Evolutionary conservation across 202 grass and related monocot genomes (phyloP).

Genomic region (Schoenoplectus tabernaemontani): DNA sequence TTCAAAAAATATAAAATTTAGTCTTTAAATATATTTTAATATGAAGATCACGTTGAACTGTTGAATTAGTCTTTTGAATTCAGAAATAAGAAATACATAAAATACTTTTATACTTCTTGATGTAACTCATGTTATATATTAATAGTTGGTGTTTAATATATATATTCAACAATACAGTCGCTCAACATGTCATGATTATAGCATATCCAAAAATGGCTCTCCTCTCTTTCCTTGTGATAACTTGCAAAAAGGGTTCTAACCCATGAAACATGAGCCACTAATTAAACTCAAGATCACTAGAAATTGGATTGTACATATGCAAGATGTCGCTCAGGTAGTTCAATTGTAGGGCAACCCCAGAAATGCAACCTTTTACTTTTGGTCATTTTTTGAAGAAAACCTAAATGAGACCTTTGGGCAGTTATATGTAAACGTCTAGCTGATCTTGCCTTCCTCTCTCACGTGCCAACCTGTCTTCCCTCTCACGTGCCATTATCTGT

Average conservation of each 20-base stretch:
- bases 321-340: background rate
- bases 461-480: constrained; percentile 18
- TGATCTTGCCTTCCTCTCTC: constrained; percentile 13
- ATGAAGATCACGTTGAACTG: no score
- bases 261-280: background rate
- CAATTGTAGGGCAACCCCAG: constrained; percentile 3
- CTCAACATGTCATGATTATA: background rate
- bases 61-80: no score
- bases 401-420: constrained; percentile 19
- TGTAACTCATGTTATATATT: no score
- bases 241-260: background rate
- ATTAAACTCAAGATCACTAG: background rate
- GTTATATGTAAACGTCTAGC: constrained; percentile 30
- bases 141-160: background rate
- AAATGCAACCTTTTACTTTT: constrained; percentile 8
- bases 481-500: constrained; percentile 21
- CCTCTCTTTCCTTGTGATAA: background rate
- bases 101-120: no score
- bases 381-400: constrained; percentile 14
- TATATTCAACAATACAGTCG: background rate
- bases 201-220: background rate
- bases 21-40: no score
- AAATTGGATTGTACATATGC: background rate
- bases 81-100: no score
- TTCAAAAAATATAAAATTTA: no score